A percentile compares a stretch with the other conserved stretches of the same genome.
phyloP scores from a whole-genome alignment of 1,284 basidiomycete genomes.

The Peniophora sp. region DNA sequence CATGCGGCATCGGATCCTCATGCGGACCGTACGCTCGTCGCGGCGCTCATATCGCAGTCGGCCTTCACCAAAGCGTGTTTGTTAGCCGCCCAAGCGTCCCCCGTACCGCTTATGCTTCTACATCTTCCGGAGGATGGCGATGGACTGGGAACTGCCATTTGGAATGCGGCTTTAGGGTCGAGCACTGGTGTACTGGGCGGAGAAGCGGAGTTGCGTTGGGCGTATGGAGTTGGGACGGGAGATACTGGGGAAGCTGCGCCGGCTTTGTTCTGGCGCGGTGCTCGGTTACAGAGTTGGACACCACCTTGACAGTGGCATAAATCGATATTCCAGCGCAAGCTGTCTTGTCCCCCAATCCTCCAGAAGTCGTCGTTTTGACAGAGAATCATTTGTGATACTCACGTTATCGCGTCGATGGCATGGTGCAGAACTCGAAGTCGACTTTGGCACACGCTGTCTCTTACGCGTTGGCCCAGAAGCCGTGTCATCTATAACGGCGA shows the following conservation, averaged over 20 bases:
- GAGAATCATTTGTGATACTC: too few relatives aligned
- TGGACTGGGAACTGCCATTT: conserved; percentile 43
- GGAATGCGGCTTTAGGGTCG: conserved; percentile 57
- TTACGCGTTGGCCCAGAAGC: too few relatives aligned
- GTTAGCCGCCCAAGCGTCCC: conserved; percentile 60
- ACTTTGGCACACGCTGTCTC: too few relatives aligned
- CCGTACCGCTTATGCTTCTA: conserved; percentile 69
- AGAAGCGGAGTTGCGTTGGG: conserved; percentile 62
- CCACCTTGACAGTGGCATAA: conserved; percentile 7
- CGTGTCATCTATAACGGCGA: too few relatives aligned
- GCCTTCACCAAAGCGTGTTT: conserved; percentile 65
- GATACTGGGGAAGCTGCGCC: conserved; percentile 30
- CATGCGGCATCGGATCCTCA: background rate
- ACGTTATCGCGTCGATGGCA: too few relatives aligned
- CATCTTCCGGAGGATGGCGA: conserved; percentile 44
- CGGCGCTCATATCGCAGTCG: conserved; percentile 70
- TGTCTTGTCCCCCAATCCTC: too few relatives aligned
- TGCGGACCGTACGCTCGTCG: conserved; percentile 33
- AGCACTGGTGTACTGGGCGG: conserved; percentile 45
- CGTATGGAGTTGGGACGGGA: conserved; percentile 26
- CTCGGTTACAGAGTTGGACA: conserved; percentile 24
- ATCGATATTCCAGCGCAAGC: too few relatives aligned
- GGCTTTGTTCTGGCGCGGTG: conserved; percentile 47
- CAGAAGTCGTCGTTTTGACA: too few relatives aligned
- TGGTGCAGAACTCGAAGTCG: too few relatives aligned